A percentile compares a stretch with the other conserved stretches of the same genome.
Conservation (phyloP, 768 basidiomycete genomes). For the Lepiota venenata region DNA sequence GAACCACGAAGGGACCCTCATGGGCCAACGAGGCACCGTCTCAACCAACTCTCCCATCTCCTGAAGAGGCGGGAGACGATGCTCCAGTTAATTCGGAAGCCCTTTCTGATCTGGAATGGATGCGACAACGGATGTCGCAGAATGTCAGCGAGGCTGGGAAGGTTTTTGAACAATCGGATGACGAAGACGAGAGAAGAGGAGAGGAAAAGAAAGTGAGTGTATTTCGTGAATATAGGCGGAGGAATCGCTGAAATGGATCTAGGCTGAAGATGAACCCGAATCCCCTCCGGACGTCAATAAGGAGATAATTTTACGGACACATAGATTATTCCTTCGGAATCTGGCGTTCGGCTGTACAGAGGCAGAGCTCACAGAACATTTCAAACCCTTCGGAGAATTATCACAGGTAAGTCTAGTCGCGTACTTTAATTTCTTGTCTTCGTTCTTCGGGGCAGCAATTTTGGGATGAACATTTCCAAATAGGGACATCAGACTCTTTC, state of each 20-base stretch:
- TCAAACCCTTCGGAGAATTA: constrained; percentile 67
- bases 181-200: constrained; percentile 36
- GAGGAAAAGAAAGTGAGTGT: constrained; percentile 12
- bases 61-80: constrained; percentile 17
- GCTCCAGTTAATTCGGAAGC: constrained; percentile 23
- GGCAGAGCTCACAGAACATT: constrained; percentile 61
- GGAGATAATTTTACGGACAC: constrained; percentile 66
- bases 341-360: constrained; percentile 84
- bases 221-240: background rate
- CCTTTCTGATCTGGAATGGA: constrained; percentile 74
- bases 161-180: constrained; percentile 61
- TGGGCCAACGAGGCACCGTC: constrained; percentile 55
- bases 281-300: constrained; percentile 33
- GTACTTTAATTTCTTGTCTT: constrained; percentile 6
- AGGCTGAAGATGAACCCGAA: constrained; percentile 14
- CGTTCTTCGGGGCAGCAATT: constrained; percentile 6
- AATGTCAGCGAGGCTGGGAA: constrained; percentile 41
- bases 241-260: background rate
- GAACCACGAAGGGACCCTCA: constrained; percentile 51
- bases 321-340: constrained; percentile 91
- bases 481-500: constrained; percentile 57
- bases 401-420: constrained; percentile 57
- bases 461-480: constrained; percentile 42
- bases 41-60: constrained; percentile 11
- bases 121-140: constrained; percentile 59